Evolutionary conservation across 2,329 filamentous ascomycete species (phyloP).

Genomic region (Penicillium sp.): DNA sequence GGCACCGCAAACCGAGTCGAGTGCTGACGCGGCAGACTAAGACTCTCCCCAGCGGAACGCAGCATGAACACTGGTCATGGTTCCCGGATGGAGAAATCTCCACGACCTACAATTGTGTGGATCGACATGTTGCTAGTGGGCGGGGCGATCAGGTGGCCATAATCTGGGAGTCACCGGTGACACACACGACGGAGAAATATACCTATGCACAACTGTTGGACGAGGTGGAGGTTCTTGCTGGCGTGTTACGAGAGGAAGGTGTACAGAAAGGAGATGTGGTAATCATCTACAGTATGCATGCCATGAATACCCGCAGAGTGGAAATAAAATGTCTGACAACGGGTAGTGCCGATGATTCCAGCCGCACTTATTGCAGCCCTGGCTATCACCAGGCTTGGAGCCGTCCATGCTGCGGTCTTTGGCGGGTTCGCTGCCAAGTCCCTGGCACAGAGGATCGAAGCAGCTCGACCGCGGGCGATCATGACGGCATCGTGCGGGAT

Average conservation of each 20-base stretch:
- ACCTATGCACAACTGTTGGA: conserved; percentile 73
- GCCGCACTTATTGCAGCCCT: conserved; percentile 83
- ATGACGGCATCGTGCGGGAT: conserved; percentile 91
- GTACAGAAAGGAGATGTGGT: conserved; percentile 82
- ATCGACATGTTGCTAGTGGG: conserved; percentile 81
- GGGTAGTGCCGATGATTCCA: conserved; percentile 90
- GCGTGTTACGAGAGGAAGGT: conserved; percentile 76
- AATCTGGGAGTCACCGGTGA: conserved; percentile 85
- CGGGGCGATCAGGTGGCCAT: conserved; percentile 72
- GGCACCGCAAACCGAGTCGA: conserved; percentile 71
- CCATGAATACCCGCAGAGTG: neutral
- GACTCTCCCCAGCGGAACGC: conserved; percentile 57
- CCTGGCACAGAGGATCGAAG: conserved; percentile 84
- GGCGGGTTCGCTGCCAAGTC: conserved; percentile 82
- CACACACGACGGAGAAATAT: conserved; percentile 65
- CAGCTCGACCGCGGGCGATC: conserved; percentile 70
- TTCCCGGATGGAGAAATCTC: conserved; percentile 86
- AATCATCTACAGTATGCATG: conserved; percentile 73
- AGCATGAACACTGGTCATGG: conserved; percentile 81
- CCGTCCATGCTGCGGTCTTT: conserved; percentile 88
- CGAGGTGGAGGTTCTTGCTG: conserved; percentile 79
- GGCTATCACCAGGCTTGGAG: conserved; percentile 75
- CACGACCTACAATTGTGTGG: conserved; percentile 87
- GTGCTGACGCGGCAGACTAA: conserved; percentile 62
- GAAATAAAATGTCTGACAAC: neutral